Evolutionary conservation across 2,329 filamentous ascomycete species (phyloP), one percentile per base, ranked within the genome.

Genomic region (Diaporthe humulicola): DNA sequence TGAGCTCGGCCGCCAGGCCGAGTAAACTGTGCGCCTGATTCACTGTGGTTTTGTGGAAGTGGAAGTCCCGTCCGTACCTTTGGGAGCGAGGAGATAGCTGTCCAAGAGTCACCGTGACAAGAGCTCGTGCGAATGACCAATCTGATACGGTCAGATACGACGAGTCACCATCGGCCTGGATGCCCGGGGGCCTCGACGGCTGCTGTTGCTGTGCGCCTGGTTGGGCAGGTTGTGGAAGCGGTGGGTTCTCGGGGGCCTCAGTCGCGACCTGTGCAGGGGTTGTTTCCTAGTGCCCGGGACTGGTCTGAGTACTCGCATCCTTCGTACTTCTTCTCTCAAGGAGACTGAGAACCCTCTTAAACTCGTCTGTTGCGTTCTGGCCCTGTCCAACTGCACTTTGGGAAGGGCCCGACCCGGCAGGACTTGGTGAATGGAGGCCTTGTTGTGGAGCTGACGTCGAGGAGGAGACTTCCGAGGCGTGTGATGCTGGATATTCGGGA

Each of bases 121-220:
- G 28, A 10, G 25, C 14, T 5, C 2, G 12, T 30, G 12, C 1
- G 5, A 12, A 3, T 17, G 1, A 6, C 10, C 1, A 17, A 7
- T 30, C 50, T 15, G 14, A 10, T 36, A 17, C 25, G n/a, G 17
- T 30, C 9, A 40, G 57, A 38, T 14, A 1, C 6, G 8, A 30
- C 33, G 12, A 38, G 33, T 4, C 57, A 60, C 33, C 19, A 2
- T 40, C 2, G 9, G n/a, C 57, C 10, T 30, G 19, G 19, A 6
- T 8, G 4, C 3, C 33, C 30, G 6, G 30, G 28, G 30, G 10
- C 15, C 12, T 30, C 2, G 10, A 12, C 4, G 5, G n/a, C n/a
- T 54, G n/a, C n/a, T 54, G 50, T 30, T 54, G 50, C 25, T 54
- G 50, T 14, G 50, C 6, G n/a, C n/a, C n/a, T 52, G 22, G 6